Evolutionary conservation across 2,329 filamentous ascomycete species (phyloP).

Genomic region (Penicillium sp.): DNA sequence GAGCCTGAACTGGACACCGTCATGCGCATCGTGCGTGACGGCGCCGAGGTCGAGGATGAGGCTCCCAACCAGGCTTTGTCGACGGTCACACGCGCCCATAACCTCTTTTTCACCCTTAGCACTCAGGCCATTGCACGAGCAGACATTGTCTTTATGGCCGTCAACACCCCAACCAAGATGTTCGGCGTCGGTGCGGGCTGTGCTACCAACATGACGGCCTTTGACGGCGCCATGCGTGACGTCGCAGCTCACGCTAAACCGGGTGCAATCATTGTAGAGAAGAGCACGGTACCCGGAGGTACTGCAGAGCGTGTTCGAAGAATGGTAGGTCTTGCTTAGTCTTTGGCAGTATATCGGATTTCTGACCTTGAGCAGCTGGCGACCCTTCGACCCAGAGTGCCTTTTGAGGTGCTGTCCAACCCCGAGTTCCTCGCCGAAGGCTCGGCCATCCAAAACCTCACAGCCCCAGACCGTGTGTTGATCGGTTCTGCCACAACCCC

Average conservation of each 20-base stretch:
- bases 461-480: constrained; percentile 67
- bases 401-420: constrained; percentile 74
- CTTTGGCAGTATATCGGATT: neutral
- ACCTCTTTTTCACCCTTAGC: constrained; percentile 70
- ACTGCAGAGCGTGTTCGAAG: constrained; percentile 66
- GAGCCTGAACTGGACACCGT: constrained; percentile 68
- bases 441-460: constrained; percentile 66
- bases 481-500: constrained; percentile 65
- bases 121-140: constrained; percentile 59
- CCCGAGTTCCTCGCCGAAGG: constrained; percentile 78
- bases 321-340: constrained; percentile 49
- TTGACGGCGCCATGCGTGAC: constrained; percentile 64
- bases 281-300: constrained; percentile 72
- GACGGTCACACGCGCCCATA: constrained; percentile 49
- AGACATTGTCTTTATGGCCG: constrained; percentile 69
- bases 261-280: constrained; percentile 73
- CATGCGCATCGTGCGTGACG: constrained; percentile 50
- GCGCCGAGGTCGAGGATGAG: constrained; percentile 17
- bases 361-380: constrained; percentile 19
- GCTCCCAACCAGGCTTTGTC: neutral
- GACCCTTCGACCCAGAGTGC: constrained; percentile 53
- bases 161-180: constrained; percentile 75
- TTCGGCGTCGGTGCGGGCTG: constrained; percentile 64
- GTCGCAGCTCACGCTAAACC: constrained; percentile 63
- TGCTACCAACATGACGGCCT: constrained; percentile 67